These are phyloP conservation scores for Endocalyx cinctus DNA, from an alignment of 2,329 filamentous ascomycete species.

Conservation along the genomic window DNA sequence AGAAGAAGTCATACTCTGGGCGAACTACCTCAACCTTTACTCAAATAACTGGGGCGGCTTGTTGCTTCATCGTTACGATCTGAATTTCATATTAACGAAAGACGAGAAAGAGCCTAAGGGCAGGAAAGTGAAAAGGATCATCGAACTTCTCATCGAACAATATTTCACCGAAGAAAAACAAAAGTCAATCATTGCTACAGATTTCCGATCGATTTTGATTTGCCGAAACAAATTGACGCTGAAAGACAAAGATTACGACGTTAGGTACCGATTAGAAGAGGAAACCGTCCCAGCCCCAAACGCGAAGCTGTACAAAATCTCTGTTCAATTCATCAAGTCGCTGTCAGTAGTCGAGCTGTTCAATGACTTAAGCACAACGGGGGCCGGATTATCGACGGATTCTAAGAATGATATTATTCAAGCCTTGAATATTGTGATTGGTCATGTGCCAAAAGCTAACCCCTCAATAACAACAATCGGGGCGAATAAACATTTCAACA, in stretches of 20 bases:
- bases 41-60: not conserved
- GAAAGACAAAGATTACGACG: conserved; percentile 1
- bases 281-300: conserved; percentile 22
- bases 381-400: conserved; percentile 13
- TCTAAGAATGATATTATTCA: conserved; percentile 17
- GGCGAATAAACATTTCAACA: conserved; percentile 24
- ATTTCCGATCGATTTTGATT: conserved; percentile 30
- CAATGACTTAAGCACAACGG: conserved; percentile 15
- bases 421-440: conserved; percentile 21
- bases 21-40: conserved; percentile 7
- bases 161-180: not conserved
- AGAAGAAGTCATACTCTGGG: conserved; percentile 5
- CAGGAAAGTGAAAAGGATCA: conserved; percentile 4
- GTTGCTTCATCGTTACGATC: conserved; percentile 10
- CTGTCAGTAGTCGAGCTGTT: not conserved
- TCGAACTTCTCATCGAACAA: conserved; percentile 1
- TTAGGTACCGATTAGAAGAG: conserved; percentile 24
- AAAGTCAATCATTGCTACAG: conserved; percentile 25
- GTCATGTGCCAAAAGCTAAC: conserved; percentile 27
- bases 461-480: conserved; percentile 23
- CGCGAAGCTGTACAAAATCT: conserved; percentile 2
- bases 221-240: conserved; percentile 16
- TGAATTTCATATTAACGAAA: conserved; percentile 1
- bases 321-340: not conserved
- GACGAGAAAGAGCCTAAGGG: conserved; percentile 6